phyloP scores from a whole-genome alignment of 192 early-diverging fungal species.

The Lunasporangiospora selenospora region DNA sequence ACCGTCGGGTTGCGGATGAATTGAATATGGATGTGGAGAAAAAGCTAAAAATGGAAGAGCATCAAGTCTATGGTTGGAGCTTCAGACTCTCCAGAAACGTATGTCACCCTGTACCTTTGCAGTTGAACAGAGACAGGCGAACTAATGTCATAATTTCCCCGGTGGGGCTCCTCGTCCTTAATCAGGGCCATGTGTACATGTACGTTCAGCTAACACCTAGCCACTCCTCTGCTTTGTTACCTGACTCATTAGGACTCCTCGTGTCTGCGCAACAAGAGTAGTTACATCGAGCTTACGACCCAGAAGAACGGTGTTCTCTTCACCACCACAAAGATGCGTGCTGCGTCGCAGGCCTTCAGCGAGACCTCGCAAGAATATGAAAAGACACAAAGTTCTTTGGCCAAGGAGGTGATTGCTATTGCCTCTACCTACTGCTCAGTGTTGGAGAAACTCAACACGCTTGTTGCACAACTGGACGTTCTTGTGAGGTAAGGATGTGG shows the following conservation, averaged over 20 bases:
- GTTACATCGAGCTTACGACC: conserved; percentile 87
- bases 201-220: too few relatives aligned
- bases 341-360: conserved; percentile 65
- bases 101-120: background rate
- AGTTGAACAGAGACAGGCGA: too few relatives aligned
- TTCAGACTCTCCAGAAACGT: conserved; percentile 78
- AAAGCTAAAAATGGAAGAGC: conserved; percentile 91
- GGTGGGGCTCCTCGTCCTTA: too few relatives aligned
- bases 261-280: conserved; percentile 69
- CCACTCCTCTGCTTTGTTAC: too few relatives aligned
- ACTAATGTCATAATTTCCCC: too few relatives aligned
- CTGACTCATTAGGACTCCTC: conserved; percentile 70
- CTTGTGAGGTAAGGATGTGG: conserved; percentile 67
- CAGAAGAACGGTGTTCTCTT: conserved; percentile 91
- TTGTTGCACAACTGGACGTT: conserved; percentile 88
- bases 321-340: conserved; percentile 75
- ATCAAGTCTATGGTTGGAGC: conserved; percentile 82
- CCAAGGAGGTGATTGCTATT: conserved; percentile 88
- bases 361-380: conserved; percentile 71
- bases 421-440: conserved; percentile 85
- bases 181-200: too few relatives aligned
- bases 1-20: conserved; percentile 60
- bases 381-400: conserved; percentile 72
- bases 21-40: conserved; percentile 83
- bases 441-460: conserved; percentile 77